A percentile compares a stretch with the other conserved stretches of the same genome.
Conservation (phyloP, 768 basidiomycete species). For the Brasilioporus rufonigricans region DNA sequence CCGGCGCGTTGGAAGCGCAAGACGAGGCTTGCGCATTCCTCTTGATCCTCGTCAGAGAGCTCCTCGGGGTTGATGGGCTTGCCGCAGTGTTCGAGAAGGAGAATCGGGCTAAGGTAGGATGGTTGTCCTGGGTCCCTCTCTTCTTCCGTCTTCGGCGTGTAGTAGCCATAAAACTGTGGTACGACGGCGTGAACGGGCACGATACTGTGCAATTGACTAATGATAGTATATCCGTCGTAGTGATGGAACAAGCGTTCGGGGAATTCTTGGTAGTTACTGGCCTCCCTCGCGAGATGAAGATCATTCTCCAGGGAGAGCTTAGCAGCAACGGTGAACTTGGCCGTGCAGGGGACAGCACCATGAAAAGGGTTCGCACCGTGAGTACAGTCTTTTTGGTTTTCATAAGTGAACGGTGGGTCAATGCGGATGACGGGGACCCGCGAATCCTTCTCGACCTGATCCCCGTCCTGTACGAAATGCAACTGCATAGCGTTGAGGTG, state of each 20-base stretch:
- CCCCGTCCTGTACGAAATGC: not conserved
- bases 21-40: conserved; percentile 41
- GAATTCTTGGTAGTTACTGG: conserved; percentile 26
- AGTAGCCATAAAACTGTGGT: conserved; percentile 67
- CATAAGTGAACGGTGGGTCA: conserved; percentile 14
- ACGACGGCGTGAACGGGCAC: conserved; percentile 50
- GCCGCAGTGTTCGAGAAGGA: conserved; percentile 51
- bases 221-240: conserved; percentile 25
- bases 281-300: conserved; percentile 34
- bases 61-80: conserved; percentile 25
- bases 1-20: conserved; percentile 39
- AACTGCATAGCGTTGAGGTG: not conserved
- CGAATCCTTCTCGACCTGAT: not conserved
- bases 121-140: fast-evolving
- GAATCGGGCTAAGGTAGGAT: conserved; percentile 37
- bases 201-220: conserved; percentile 35
- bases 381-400: conserved; percentile 4
- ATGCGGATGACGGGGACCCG: conserved; percentile 6
- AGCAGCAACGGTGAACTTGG: conserved; percentile 41
- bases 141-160: conserved; percentile 30
- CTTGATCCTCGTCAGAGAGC: conserved; percentile 36
- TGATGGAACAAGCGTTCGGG: conserved; percentile 29
- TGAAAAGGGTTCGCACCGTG: not conserved
- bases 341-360: conserved; percentile 23
- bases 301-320: conserved; percentile 44